A percentile compares a stretch with the other conserved stretches of the same genome.
Conservation (phyloP, 164 flowering plant species). For the Liriodendron chinense region DNA sequence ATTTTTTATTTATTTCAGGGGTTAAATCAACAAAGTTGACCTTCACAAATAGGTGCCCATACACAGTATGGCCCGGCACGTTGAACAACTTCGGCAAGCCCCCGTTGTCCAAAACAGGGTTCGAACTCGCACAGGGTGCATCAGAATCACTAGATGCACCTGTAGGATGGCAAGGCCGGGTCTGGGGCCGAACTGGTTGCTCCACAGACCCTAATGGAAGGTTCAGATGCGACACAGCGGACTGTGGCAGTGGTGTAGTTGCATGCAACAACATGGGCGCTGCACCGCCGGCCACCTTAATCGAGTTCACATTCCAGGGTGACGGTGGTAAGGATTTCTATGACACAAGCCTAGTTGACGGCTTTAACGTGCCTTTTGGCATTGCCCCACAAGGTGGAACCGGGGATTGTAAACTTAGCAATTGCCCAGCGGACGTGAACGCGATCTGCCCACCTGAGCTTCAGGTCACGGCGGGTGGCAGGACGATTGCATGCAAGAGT, state of each 20-base stretch:
- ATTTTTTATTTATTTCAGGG: not conserved
- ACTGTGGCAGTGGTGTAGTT: slow-evolving; percentile 32
- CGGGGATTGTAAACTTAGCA: slow-evolving; percentile 8
- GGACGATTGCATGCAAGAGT: slow-evolving; percentile 23
- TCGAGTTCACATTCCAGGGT: slow-evolving; percentile 32
- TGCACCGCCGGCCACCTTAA: slow-evolving; percentile 37
- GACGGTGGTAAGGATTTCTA: slow-evolving; percentile 22
- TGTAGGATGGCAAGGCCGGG: slow-evolving; percentile 33
- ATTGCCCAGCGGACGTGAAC: slow-evolving; percentile 19
- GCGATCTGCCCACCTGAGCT: slow-evolving; percentile 22
- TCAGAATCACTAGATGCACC: slow-evolving; percentile 15
- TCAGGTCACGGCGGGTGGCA: slow-evolving; percentile 16
- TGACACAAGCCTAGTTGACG: slow-evolving; percentile 41
- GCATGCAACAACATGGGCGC: slow-evolving; percentile 38
- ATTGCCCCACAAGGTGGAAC: slow-evolving; percentile 7
- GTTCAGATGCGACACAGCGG: slow-evolving; percentile 31
- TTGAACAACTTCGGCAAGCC: slow-evolving; percentile 20
- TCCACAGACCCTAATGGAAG: slow-evolving; percentile 13
- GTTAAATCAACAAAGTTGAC: slow-evolving; percentile 20
- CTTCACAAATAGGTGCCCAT: slow-evolving; percentile 30
- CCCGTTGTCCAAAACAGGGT: slow-evolving; percentile 23
- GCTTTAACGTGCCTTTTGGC: slow-evolving; percentile 27
- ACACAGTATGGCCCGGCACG: slow-evolving; percentile 41
- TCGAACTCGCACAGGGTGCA: slow-evolving; percentile 19
- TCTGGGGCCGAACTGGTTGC: slow-evolving; percentile 46